A percentile compares a stretch with the other conserved stretches of the same genome.
Conservation (phyloP, 2,329 filamentous ascomycete genomes). For the Paracorniculantispora psalliotae region DNA sequence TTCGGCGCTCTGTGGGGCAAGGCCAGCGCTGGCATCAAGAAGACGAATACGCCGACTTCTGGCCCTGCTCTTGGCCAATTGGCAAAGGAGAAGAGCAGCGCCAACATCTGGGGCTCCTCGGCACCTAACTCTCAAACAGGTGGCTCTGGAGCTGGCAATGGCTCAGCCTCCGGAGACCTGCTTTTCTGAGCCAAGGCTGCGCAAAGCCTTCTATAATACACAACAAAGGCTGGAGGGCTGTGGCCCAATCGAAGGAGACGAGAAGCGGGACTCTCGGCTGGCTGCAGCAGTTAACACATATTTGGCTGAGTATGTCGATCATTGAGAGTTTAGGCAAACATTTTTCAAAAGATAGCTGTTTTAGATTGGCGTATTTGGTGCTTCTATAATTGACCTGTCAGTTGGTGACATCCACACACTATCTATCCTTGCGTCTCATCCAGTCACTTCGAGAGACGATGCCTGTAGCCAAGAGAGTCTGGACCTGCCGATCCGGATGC, state of each 20-base stretch:
- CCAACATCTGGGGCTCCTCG: conserved; percentile 85
- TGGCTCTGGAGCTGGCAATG: conserved; percentile 25
- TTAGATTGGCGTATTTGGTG: conserved; percentile 39
- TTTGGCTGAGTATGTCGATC: not conserved
- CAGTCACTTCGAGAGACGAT: not conserved
- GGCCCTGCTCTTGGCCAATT: conserved; percentile 85
- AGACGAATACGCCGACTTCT: conserved; percentile 54
- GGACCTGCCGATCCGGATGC: conserved; percentile 10
- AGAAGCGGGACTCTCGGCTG: not conserved
- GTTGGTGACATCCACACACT: conserved; percentile 4
- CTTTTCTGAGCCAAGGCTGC: conserved; percentile 33
- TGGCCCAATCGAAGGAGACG: not conserved
- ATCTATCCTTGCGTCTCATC: not conserved
- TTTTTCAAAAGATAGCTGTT: conserved; percentile 7
- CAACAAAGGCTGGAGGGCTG: not conserved
- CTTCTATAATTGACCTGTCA: conserved; percentile 32
- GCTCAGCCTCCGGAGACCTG: conserved; percentile 42
- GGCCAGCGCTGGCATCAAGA: conserved; percentile 70
- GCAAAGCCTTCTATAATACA: not conserved
- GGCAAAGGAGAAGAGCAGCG: conserved; percentile 95
- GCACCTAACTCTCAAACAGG: conserved; percentile 22
- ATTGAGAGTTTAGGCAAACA: conserved; percentile 7
- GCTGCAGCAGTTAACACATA: not conserved
- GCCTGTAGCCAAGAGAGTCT: conserved; percentile 5
- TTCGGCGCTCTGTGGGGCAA: conserved; percentile 85